Evolutionary conservation across 2,329 filamentous ascomycete species (phyloP).

Genomic region (Gliomastix tumulicola): DNA sequence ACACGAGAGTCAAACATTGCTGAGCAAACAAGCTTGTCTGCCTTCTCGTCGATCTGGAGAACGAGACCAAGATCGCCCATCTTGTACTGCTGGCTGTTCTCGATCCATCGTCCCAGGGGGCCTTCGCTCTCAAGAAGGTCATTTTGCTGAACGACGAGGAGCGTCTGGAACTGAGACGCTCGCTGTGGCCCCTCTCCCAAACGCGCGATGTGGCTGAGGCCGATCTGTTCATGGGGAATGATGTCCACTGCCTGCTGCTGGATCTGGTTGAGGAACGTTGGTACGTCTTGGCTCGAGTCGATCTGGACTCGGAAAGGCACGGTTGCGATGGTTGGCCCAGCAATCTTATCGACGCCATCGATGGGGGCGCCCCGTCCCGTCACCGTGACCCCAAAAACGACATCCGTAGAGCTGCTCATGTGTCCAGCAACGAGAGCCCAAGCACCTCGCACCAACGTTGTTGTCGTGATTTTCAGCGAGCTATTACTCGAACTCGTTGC

Average conservation of each 20-base stretch:
- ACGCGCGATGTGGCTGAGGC: constrained; percentile 10
- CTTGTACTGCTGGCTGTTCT: too few species aligned
- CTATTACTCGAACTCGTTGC: too few species aligned
- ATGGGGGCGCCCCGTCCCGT: constrained; percentile 18
- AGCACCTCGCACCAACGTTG: too few species aligned
- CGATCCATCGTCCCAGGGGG: too few species aligned
- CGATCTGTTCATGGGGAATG: constrained; percentile 7
- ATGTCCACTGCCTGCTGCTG: constrained; percentile 10
- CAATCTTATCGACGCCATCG: constrained; percentile 13
- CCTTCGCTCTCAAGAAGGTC: too few species aligned
- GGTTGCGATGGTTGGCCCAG: constrained; percentile 20
- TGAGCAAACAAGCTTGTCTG: too few species aligned
- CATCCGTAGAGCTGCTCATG: constrained; percentile 9
- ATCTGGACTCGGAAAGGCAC: constrained; percentile 15
- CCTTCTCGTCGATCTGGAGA: too few species aligned
- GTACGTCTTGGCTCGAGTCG: constrained; percentile 5
- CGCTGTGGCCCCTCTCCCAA: constrained; percentile 7
- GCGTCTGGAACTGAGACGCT: constrained; percentile 15
- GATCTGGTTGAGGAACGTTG: constrained; percentile 8
- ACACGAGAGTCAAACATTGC: constrained; percentile 1
- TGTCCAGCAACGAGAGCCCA: too few species aligned
- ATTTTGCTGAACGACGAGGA: constrained; percentile 19
- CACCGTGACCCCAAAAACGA: constrained; percentile 16
- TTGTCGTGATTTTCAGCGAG: too few species aligned
- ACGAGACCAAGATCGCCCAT: too few species aligned